Conservation (phyloP, 805 yeast species). For the Novakomyces olei region DNA sequence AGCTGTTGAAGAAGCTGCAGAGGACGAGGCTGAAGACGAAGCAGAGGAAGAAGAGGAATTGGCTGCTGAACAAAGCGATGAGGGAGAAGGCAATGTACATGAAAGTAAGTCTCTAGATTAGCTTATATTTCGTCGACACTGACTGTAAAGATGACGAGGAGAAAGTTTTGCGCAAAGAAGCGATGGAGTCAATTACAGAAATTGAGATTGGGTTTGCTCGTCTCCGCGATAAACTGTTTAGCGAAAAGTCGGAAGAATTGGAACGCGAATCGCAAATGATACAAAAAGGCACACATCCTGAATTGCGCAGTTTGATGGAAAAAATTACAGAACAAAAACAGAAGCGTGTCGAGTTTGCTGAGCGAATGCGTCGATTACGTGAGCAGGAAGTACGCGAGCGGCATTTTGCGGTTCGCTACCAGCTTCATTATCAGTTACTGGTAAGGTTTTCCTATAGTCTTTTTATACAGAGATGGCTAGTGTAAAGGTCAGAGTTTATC, state of each 20-base stretch:
- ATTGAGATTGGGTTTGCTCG: slow-evolving; percentile 76
- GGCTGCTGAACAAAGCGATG: slow-evolving; percentile 7
- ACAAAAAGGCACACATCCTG: slow-evolving; percentile 78
- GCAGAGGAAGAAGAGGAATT: slow-evolving; percentile 10
- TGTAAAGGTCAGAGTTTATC: too few species aligned
- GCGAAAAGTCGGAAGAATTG: slow-evolving; percentile 53
- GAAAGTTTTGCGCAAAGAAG: slow-evolving; percentile 31
- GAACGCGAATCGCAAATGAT: slow-evolving; percentile 76
- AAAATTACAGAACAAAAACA: slow-evolving; percentile 49
- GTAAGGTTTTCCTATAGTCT: too few species aligned
- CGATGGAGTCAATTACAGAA: slow-evolving; percentile 48
- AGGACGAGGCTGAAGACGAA: slow-evolving; percentile 6
- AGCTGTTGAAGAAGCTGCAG: slow-evolving; percentile 6
- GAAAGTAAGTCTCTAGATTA: slow-evolving; percentile 7
- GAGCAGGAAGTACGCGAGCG: not conserved
- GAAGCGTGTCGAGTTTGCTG: slow-evolving; percentile 34
- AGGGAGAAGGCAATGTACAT: too few species aligned
- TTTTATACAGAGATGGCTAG: too few species aligned
- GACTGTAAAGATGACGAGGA: slow-evolving; percentile 11
- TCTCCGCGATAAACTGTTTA: slow-evolving; percentile 60
- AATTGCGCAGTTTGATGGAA: slow-evolving; percentile 25
- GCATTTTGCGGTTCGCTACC: not conserved
- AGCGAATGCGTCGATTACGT: slow-evolving; percentile 10
- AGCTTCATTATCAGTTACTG: too few species aligned
- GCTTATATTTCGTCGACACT: not conserved